These are phyloP conservation scores for Sugiyamaella mastotermitis DNA, from an alignment of 805 yeast genomes.

Conservation along the genomic window DNA sequence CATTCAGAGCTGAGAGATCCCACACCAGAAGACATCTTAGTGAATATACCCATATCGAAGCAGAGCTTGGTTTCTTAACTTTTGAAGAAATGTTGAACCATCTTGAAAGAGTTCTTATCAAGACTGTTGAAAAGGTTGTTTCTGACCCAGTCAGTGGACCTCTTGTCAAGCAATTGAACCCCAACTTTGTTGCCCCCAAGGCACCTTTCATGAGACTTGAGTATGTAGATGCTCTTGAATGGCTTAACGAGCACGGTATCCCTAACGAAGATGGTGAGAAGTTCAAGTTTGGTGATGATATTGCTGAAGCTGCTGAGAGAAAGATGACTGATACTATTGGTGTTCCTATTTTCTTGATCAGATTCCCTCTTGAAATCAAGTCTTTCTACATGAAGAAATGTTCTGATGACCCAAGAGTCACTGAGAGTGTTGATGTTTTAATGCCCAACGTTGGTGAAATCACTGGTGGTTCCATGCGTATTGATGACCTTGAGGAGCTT, in stretches of 20 bases:
- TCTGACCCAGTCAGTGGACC: constrained; percentile 94
- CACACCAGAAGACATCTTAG: constrained; percentile 97
- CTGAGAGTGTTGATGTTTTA: constrained; percentile 96
- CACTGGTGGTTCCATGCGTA: constrained; percentile 99
- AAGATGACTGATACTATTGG: constrained; percentile 95
- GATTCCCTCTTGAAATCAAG: constrained; percentile 96
- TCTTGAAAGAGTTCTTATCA: constrained; percentile 71
- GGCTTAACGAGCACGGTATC: constrained; percentile 94
- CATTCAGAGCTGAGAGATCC: constrained; percentile 98
- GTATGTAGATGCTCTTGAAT: constrained; percentile 83
- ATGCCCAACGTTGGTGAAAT: constrained; percentile 99
- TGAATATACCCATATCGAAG: constrained; percentile 96
- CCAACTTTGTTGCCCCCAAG: constrained; percentile 75
- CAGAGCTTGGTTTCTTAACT: constrained; percentile 80
- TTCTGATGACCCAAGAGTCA: constrained; percentile 83
- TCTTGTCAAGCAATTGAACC: constrained; percentile 85
- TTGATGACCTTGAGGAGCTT: constrained; percentile 71
- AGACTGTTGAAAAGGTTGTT: constrained; percentile 64
- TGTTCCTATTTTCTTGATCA: constrained; percentile 82
- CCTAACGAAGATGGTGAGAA: constrained; percentile 90
- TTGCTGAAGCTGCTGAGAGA: constrained; percentile 99
- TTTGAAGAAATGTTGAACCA: constrained; percentile 85
- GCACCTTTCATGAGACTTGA: constrained; percentile 88
- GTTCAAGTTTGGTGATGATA: constrained; percentile 97
- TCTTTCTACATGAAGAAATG: constrained; percentile 97